Base-by-base conservation (phyloP, 163 green algal species). In the Chloromonas sp. region DNA sequence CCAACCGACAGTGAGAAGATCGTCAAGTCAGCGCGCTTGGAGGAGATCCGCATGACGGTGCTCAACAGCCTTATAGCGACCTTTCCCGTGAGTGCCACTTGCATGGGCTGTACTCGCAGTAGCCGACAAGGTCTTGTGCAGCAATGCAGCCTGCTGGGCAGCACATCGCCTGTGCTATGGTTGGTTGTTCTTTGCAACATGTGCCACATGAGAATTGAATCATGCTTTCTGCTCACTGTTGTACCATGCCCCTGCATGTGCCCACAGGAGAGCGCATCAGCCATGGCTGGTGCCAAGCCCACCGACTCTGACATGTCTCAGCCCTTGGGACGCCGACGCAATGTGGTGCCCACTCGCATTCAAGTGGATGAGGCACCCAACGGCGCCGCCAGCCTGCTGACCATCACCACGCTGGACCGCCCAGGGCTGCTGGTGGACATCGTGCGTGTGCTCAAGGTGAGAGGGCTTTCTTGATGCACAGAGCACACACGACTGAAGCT, bases 381-480 rank as follows among this genome's bases (percentile, higher is more conserved):
- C 82, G 89, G 88, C 60, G 87, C 85, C 14, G 93, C 88, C 87
- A 89, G 78, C 36, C 60, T 92, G 15, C 89, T 93, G 14, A 85
- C 89, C 60, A 92, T 95, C 70, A 85, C 71, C 60, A 95, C 92
- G 0, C 61, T 70, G 2, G 93, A 97, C 76, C 84, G 96, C 14
- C 94, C 96, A 5, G 97, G 97, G 14, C 90, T 99, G 84, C 91
- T 99, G 36, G 89, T 96, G 2, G 94, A 97, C 85, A 94, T 96
- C 74, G 91, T 92, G 81, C 83, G 85, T 61, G 85, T 86, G 85
- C 77, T 85, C 61, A 88, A 86, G 85, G 76, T 61, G 3, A 36
- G 36, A 36, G 36, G 36, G 36, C 36, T 36, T 36, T 36, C 36
- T 36, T 36, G 36, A 36, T 36, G 36, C 36, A 0, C 36, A 36